Evolutionary conservation across 768 basidiomycete species (phyloP), one percentile per base, ranked within the genome.

Genomic region (Boletus rex-veris): DNA sequence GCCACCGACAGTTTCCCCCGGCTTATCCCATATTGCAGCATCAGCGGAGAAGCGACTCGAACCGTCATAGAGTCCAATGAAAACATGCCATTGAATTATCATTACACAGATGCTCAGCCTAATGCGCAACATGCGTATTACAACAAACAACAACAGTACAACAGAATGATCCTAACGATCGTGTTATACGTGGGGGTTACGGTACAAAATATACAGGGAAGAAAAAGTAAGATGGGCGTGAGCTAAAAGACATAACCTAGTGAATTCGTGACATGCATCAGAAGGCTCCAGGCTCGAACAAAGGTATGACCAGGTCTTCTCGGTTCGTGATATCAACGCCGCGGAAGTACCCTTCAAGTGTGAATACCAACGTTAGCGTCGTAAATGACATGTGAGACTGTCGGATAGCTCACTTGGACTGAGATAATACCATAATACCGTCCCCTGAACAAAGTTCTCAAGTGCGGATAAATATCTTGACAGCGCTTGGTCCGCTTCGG

Each of bases 351-450:
- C 69, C 69, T 69, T 28, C 28, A 28, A 16, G 45, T 26, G 28
- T 18, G 38, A 18, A n/a, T n/a, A n/a, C 19, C 28, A 28, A 4
- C 9, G 45, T 71, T 40, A 66, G 58, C 52, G 10, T 52, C 54
- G 28, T 9, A 30, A 45, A 50, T 19, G 38, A 50, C 38, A 19
- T 19, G 50, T 30, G 39, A 24, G 46, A 42, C 31, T 5, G 16
- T 12, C n/a, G 31, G 51, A 28, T 3, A 7, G 21, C 73, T 61
- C 56, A 74, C 73, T 68, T 30, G 73, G 73, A 53, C 72, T 73
- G 15, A 73, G 64, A 41, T 74, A 74, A 54, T 74, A 74, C 73
- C 73, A 74, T 49, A 74, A 36, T 15, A 74, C 71, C 10, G 73
- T 74, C 16, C 73, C 73, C 46, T 74, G 73, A 1, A 69, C 67